These are phyloP conservation scores for Boletus reticuloceps DNA, from an alignment of 768 basidiomycete genomes.

Conservation along the genomic window DNA sequence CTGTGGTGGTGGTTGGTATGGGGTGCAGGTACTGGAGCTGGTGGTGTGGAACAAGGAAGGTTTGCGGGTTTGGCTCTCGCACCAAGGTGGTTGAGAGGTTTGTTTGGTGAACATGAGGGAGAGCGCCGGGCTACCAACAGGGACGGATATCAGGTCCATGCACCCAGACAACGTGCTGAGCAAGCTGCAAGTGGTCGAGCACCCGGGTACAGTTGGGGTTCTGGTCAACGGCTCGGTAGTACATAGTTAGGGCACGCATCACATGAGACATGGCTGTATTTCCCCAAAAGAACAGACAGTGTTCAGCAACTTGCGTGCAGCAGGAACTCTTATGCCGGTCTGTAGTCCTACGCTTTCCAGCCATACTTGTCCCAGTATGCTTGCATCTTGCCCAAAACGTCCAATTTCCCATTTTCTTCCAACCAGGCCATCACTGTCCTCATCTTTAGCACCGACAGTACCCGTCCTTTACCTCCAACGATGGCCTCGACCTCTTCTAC, in stretches of 20 bases:
- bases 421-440: conserved; percentile 83
- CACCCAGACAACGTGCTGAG: conserved; percentile 43
- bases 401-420: conserved; percentile 59
- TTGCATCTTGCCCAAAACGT: conserved; percentile 69
- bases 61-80: conserved; percentile 46
- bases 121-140: conserved; percentile 36
- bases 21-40: conserved; percentile 42
- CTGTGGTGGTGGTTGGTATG: conserved; percentile 78
- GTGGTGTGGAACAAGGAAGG: conserved; percentile 36
- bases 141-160: conserved; percentile 55
- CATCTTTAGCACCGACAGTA: conserved; percentile 82
- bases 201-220: conserved; percentile 51
- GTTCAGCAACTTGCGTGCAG: too few species aligned
- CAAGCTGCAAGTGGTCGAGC: conserved; percentile 15
- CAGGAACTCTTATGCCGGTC: background rate
- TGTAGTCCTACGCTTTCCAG: conserved; percentile 21
- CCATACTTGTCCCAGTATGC: conserved; percentile 49
- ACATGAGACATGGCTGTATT: background rate
- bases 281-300: too few species aligned
- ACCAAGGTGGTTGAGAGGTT: conserved; percentile 54
- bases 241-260: conserved; percentile 5
- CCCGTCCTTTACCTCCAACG: conserved; percentile 62
- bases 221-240: conserved; percentile 48
- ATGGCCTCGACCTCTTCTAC: conserved; percentile 79
- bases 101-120: conserved; percentile 42